Conservation (phyloP, 192 early-diverging fungal genomes). For the Jimgerdemannia lactiflua region DNA sequence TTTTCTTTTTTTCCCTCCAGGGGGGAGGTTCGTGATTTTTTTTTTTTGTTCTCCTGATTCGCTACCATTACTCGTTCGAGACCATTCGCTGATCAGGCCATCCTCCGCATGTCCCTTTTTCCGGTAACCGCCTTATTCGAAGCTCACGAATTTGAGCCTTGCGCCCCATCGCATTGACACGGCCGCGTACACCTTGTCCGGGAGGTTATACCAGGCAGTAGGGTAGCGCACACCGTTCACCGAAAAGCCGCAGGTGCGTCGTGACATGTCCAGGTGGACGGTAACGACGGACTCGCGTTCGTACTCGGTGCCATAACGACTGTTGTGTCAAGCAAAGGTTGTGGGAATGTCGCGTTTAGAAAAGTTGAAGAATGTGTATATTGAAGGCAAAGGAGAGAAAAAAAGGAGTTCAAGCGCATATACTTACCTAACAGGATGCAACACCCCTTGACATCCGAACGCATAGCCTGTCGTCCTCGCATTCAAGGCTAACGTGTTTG, state of each 20-base stretch:
- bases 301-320: too few species aligned
- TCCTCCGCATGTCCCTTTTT: too few species aligned
- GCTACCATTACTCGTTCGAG: too few species aligned
- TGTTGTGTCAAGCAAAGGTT: too few species aligned
- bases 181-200: slow-evolving; percentile 8
- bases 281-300: background rate
- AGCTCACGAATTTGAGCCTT: background rate
- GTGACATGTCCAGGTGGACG: slow-evolving; percentile 11
- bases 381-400: background rate
- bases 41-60: too few species aligned
- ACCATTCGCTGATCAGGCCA: too few species aligned
- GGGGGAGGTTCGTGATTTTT: too few species aligned
- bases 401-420: background rate
- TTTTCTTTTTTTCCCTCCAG: too few species aligned
- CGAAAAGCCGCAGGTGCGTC: slow-evolving; percentile 3
- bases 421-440: background rate
- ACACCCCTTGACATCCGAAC: background rate
- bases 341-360: too few species aligned
- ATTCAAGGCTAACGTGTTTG: background rate
- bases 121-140: too few species aligned
- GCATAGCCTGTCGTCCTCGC: background rate
- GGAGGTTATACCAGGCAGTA: slow-evolving; percentile 6
- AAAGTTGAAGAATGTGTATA: too few species aligned
- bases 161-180: slow-evolving; percentile 1
- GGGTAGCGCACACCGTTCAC: slow-evolving; percentile 11